A percentile compares a stretch with the other conserved stretches of the same genome.
Evolutionary conservation across 805 yeast genomes (phyloP).

Genomic region (Zygoascus tannicola): DNA sequence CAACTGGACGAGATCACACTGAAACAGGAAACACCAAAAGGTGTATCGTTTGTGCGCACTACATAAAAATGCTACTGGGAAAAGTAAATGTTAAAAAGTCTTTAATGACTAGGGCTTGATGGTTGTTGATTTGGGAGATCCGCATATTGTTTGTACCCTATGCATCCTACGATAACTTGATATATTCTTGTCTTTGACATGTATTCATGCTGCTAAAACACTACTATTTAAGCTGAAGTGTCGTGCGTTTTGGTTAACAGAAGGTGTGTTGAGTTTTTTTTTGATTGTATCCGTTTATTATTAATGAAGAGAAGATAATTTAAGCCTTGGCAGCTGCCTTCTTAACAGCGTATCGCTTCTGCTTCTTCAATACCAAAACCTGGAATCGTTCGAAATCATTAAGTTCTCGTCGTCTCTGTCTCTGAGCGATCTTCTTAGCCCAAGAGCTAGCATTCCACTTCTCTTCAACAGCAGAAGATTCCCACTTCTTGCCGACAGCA

Average conservation of each 20-base stretch:
- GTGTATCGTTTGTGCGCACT: no score
- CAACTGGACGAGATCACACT: slow-evolving; percentile 1
- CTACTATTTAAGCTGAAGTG: background rate
- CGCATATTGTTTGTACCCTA: no score
- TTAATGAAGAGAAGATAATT: background rate
- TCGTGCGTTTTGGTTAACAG: background rate
- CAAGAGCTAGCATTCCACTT: slow-evolving; percentile 92
- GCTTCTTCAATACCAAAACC: slow-evolving; percentile 94
- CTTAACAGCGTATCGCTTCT: slow-evolving; percentile 89
- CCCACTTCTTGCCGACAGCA: slow-evolving; percentile 85
- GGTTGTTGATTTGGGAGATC: no score
- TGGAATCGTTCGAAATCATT: slow-evolving; percentile 99
- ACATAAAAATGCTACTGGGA: background rate
- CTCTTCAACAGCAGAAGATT: slow-evolving; percentile 74
- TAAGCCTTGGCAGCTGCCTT: slow-evolving; percentile 87
- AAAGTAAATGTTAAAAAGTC: background rate
- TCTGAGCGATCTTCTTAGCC: slow-evolving; percentile 98
- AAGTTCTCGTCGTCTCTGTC: slow-evolving; percentile 85
- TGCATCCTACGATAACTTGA: no score
- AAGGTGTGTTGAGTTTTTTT: background rate
- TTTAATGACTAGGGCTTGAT: background rate
- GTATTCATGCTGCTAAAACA: background rate
- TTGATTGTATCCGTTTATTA: background rate
- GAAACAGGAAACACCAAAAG: slow-evolving; percentile 1
- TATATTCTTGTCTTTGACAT: background rate